phyloP scores from a whole-genome alignment of 441 rosid genomes.

The Adansonia gregorii region DNA sequence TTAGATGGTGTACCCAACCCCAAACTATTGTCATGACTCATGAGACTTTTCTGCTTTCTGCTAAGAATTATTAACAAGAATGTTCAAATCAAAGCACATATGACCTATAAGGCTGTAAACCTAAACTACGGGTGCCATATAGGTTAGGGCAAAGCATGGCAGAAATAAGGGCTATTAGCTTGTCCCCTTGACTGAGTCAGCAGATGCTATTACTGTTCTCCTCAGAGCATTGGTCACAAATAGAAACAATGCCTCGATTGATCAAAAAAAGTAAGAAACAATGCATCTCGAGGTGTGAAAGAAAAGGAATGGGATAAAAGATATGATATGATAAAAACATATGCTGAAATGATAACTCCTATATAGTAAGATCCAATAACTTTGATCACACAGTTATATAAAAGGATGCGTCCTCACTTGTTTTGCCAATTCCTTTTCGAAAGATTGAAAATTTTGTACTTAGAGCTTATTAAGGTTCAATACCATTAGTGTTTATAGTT shows the following conservation, averaged over 20 bases:
- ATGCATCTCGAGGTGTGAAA: not conserved
- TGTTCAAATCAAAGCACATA: conserved; percentile 8
- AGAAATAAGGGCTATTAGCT: conserved; percentile 6
- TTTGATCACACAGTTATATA: conserved; percentile 1
- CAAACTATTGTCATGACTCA: not conserved
- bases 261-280: too few relatives aligned
- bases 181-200: not conserved
- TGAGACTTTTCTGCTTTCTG: not conserved
- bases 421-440: not conserved
- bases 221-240: conserved; percentile 11
- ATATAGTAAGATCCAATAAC: not conserved
- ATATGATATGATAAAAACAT: not conserved
- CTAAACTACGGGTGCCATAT: not conserved
- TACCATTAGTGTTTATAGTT: not conserved
- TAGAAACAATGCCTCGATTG: not conserved
- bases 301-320: not conserved
- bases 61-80: conserved; percentile 7
- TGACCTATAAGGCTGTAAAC: conserved; percentile 6
- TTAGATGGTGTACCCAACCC: not conserved
- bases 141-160: not conserved
- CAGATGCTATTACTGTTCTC: not conserved
- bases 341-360: not conserved
- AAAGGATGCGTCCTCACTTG: not conserved
- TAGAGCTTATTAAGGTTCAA: not conserved
- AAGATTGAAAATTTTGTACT: not conserved